Conservation (phyloP, 768 basidiomycete species). For the Daedaleopsis sinensis region DNA sequence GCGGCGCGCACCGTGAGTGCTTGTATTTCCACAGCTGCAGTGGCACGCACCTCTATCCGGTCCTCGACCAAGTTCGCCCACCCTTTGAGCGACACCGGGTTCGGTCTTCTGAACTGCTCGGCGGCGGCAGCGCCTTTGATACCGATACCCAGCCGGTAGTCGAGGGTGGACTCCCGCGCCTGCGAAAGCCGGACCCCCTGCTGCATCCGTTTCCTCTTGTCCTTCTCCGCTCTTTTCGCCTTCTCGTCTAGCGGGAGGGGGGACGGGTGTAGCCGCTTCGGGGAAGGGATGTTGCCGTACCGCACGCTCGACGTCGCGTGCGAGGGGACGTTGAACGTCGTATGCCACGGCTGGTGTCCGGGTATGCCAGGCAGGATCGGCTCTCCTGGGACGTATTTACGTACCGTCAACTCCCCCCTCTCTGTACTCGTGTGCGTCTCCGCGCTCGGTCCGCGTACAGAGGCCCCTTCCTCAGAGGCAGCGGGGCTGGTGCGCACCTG, state of each 20-base stretch:
- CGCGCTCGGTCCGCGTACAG: conserved; percentile 10
- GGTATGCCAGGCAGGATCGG: conserved; percentile 57
- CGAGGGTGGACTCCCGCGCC: conserved; percentile 75
- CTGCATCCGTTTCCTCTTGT: conserved; percentile 53
- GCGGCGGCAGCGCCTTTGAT: conserved; percentile 35
- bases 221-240: conserved; percentile 47
- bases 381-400: conserved; percentile 31
- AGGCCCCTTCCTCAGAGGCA: not conserved
- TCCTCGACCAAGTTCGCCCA: conserved; percentile 81
- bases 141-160: conserved; percentile 74
- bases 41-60: conserved; percentile 64
- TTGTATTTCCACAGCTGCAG: not conserved
- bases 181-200: conserved; percentile 57
- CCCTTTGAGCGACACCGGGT: conserved; percentile 69
- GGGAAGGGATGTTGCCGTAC: conserved; percentile 46
- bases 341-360: conserved; percentile 71
- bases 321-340: conserved; percentile 63
- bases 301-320: conserved; percentile 57
- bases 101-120: conserved; percentile 37
- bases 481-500: conserved; percentile 33
- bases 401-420: conserved; percentile 7
- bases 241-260: conserved; percentile 38
- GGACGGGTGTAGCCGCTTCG: conserved; percentile 12
- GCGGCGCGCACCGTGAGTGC: not conserved
- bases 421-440: not conserved